Percentiles rank a stretch among this genome's conserved stretches.
Evolutionary conservation across 495 filamentous ascomycete species (phyloP).

Genomic region (Aspergillus sclerotiicarbonarius): DNA sequence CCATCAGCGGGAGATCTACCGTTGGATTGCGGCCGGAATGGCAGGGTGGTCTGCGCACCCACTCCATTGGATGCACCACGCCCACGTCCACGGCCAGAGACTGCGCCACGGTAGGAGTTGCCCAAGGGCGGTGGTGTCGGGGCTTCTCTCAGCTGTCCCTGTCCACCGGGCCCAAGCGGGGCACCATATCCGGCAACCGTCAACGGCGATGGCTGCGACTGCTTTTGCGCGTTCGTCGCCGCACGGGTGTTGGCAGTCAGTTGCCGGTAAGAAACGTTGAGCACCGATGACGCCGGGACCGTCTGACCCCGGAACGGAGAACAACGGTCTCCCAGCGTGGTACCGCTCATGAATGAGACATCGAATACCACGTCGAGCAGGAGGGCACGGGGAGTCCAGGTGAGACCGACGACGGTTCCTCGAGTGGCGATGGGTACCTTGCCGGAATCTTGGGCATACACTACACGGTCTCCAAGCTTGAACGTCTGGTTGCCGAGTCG

Average conservation of each 20-base stretch:
- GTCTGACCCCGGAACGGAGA: constrained; percentile 96
- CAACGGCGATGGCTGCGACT: constrained; percentile 49
- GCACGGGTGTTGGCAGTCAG: constrained; percentile 73
- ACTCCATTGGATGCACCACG: constrained; percentile 43
- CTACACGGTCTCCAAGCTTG: constrained; percentile 80
- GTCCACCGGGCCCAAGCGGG: constrained; percentile 54
- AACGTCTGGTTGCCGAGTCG: constrained; percentile 84
- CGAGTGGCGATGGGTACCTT: constrained; percentile 90
- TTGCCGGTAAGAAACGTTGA: constrained; percentile 84
- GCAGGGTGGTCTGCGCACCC: constrained; percentile 31
- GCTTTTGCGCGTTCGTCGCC: constrained; percentile 56
- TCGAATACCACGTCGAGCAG: constrained; percentile 94
- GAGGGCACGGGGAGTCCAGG: constrained; percentile 72
- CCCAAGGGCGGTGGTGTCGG: constrained; percentile 63
- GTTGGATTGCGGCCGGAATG: constrained; percentile 37
- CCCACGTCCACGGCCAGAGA: constrained; percentile 44
- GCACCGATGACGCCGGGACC: constrained; percentile 74
- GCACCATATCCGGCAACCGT: constrained; percentile 61
- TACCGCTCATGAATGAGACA: constrained; percentile 92
- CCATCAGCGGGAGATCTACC: constrained; percentile 25
- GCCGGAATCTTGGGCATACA: constrained; percentile 89
- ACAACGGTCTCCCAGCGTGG: constrained; percentile 81
- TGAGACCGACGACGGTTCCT: constrained; percentile 91
- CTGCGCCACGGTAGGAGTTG: constrained; percentile 70
- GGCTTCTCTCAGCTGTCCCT: constrained; percentile 68